Evolutionary conservation across 805 yeast species (phyloP).

Genomic region (Metschnikowia continentalis): DNA sequence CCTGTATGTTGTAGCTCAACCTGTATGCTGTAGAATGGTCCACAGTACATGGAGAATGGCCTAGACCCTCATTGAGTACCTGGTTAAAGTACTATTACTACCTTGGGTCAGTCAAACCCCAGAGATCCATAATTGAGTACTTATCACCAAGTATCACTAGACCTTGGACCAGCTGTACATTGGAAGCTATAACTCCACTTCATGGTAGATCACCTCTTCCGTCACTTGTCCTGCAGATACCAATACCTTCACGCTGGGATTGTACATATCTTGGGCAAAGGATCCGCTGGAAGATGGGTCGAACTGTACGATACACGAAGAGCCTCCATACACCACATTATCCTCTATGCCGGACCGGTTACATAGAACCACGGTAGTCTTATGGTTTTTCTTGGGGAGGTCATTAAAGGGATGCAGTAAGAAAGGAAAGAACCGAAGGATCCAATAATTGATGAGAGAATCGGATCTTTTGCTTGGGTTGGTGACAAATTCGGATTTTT

Average conservation of each 20-base stretch:
- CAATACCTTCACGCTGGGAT: slow-evolving; percentile 45
- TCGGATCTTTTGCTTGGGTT: slow-evolving; percentile 9
- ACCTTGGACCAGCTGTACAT: no score
- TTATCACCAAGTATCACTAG: no score
- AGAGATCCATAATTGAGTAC: no score
- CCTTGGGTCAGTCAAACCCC: no score
- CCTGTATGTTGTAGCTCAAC: no score
- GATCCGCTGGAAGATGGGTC: slow-evolving; percentile 29
- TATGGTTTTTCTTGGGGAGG: slow-evolving; percentile 20
- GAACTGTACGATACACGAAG: slow-evolving; percentile 55
- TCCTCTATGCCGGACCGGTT: slow-evolving; percentile 80
- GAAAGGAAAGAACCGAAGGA: slow-evolving; percentile 63
- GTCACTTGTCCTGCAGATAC: slow-evolving; percentile 60
- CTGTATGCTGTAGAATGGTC: no score
- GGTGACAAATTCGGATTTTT: not conserved
- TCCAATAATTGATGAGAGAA: slow-evolving; percentile 61
- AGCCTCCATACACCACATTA: slow-evolving; percentile 63
- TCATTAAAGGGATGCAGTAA: slow-evolving; percentile 34
- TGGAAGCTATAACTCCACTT: slow-evolving; percentile 39
- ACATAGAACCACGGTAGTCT: slow-evolving; percentile 47
- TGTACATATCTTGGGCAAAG: slow-evolving; percentile 29
- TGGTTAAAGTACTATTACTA: no score
- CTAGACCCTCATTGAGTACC: no score
- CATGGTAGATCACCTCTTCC: slow-evolving; percentile 63
- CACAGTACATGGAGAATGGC: no score